These are phyloP conservation scores for Penicillium macrosclerotiorum DNA, from an alignment of 495 filamentous ascomycete species.

Conservation along the genomic window DNA sequence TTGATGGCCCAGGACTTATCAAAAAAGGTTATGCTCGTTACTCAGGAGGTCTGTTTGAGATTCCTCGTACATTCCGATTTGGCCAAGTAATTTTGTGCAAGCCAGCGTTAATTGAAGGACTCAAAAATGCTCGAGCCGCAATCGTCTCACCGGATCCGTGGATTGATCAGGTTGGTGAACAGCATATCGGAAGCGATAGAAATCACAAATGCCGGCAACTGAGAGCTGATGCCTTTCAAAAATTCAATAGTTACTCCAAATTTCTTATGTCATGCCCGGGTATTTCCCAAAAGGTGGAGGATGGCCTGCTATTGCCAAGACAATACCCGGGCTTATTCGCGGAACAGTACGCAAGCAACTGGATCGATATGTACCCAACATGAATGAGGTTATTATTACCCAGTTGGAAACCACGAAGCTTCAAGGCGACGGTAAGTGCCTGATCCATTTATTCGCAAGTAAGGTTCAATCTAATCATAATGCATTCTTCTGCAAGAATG, in stretches of 20 bases:
- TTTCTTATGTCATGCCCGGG: constrained; percentile 28
- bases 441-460: too few species aligned
- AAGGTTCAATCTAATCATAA: background rate
- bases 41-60: constrained; percentile 19
- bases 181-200: too few species aligned
- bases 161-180: constrained; percentile 25
- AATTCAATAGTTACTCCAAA: constrained; percentile 18
- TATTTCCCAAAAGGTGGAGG: constrained; percentile 22
- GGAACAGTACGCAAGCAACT: constrained; percentile 18
- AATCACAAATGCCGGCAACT: too few species aligned
- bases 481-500: constrained; percentile 13
- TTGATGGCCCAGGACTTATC: constrained; percentile 20
- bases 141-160: constrained; percentile 24
- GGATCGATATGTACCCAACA: constrained; percentile 22
- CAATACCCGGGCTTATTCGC: constrained; percentile 24
- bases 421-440: constrained; percentile 10
- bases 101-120: constrained; percentile 21
- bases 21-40: constrained; percentile 16
- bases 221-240: too few species aligned
- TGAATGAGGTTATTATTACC: constrained; percentile 19
- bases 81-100: constrained; percentile 23
- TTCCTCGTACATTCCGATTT: constrained; percentile 27
- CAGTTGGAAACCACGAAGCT: constrained; percentile 13
- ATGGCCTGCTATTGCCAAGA: constrained; percentile 27
- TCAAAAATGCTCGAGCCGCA: constrained; percentile 13